These are phyloP conservation scores for Thermoascus crustaceus DNA, from an alignment of 2,329 filamentous ascomycete genomes.

Conservation along the genomic window DNA sequence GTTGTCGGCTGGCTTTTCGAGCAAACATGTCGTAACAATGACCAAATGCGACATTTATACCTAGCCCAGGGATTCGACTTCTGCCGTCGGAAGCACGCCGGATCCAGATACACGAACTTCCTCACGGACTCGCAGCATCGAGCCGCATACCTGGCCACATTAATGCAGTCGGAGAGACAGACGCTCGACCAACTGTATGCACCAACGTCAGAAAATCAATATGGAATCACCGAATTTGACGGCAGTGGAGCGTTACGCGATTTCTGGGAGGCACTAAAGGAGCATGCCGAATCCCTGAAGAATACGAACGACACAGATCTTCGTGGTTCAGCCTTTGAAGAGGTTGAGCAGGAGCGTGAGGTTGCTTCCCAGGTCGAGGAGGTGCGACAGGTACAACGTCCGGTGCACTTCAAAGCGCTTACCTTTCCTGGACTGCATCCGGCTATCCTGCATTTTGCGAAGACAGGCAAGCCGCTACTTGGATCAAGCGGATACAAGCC, in stretches of 20 bases:
- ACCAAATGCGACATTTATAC: constrained; percentile 53
- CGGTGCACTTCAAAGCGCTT: constrained; percentile 31
- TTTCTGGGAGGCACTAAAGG: constrained; percentile 30
- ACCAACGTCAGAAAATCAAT: constrained; percentile 16
- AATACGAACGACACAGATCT: constrained; percentile 45
- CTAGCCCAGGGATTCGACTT: constrained; percentile 55
- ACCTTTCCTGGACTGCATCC: constrained; percentile 41
- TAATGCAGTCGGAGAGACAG: constrained; percentile 49
- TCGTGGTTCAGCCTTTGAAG: constrained; percentile 31
- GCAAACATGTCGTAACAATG: constrained; percentile 53
- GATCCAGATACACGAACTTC: constrained; percentile 35
- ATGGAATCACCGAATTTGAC: constrained; percentile 14
- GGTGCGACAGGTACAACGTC: constrained; percentile 48
- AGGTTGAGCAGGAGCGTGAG: constrained; percentile 52
- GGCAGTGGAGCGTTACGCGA: constrained; percentile 18
- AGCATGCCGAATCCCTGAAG: constrained; percentile 29
- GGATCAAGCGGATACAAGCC: constrained; percentile 33
- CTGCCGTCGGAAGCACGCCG: constrained; percentile 47
- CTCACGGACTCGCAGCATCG: constrained; percentile 28
- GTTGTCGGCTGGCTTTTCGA: constrained; percentile 56
- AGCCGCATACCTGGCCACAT: constrained; percentile 33
- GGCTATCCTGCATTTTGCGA: constrained; percentile 40
- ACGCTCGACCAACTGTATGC: constrained; percentile 53
- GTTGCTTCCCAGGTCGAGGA: constrained; percentile 52
- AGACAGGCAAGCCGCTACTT: constrained; percentile 37